Conservation (phyloP, 495 filamentous ascomycete genomes). For the Astrocystis sublimbata region DNA sequence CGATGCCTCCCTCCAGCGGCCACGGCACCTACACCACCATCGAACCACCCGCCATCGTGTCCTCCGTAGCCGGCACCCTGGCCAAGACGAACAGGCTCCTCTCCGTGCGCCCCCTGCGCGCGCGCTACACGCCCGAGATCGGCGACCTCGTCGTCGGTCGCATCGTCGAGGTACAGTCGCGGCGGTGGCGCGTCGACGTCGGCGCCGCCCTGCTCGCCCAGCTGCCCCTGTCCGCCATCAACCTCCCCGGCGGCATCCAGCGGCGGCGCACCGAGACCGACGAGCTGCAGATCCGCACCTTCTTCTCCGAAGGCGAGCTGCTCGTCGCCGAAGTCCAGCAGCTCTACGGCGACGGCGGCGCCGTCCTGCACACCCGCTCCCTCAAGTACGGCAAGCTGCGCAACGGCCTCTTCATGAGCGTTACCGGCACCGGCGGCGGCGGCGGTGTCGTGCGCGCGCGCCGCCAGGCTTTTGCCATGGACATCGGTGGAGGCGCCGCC, state of each 20-base stretch:
- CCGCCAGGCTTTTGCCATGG: constrained; percentile 83
- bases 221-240: constrained; percentile 84
- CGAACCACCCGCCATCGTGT: constrained; percentile 66
- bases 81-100: constrained; percentile 95
- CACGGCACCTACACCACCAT: constrained; percentile 75
- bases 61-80: constrained; percentile 83
- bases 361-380: constrained; percentile 82
- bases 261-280: constrained; percentile 89
- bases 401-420: constrained; percentile 84
- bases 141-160: constrained; percentile 93
- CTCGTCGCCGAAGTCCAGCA: constrained; percentile 89
- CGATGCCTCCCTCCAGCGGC: constrained; percentile 51
- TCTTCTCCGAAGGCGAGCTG: constrained; percentile 88
- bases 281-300: constrained; percentile 90
- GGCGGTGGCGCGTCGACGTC: constrained; percentile 93
- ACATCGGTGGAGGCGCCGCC: constrained; percentile 59
- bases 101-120: constrained; percentile 81
- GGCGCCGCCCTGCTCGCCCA: constrained; percentile 77
- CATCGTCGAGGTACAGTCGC: constrained; percentile 86
- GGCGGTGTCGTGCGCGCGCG: constrained; percentile 78
- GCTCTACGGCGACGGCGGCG: constrained; percentile 76
- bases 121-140: constrained; percentile 94
- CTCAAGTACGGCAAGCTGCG: constrained; percentile 93
- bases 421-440: constrained; percentile 76
- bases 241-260: constrained; percentile 90